Conservation (phyloP, 2,329 filamentous ascomycete genomes). For the Tolypocladium tundrense region DNA sequence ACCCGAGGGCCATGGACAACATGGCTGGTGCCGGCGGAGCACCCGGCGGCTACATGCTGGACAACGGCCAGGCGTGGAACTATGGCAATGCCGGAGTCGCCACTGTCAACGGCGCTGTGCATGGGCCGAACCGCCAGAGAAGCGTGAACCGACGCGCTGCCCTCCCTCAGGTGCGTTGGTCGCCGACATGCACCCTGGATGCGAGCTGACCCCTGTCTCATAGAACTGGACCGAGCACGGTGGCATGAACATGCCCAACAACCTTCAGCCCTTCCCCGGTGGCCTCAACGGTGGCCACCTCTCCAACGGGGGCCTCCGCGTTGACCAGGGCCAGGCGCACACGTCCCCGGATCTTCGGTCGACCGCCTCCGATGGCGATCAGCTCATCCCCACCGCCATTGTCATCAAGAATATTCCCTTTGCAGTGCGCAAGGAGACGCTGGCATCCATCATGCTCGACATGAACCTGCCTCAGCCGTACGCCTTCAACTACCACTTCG, state of each 20-base stretch:
- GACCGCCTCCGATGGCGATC: constrained; percentile 52
- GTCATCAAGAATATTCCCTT: constrained; percentile 99
- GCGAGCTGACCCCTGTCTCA: neutral
- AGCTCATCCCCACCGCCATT: constrained; percentile 94
- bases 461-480: constrained; percentile 90
- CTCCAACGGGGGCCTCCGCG: constrained; percentile 32
- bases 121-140: constrained; percentile 49
- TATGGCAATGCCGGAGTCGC: constrained; percentile 58
- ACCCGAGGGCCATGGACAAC: constrained; percentile 47
- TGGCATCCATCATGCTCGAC: constrained; percentile 88
- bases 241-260: constrained; percentile 30
- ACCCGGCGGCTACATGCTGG: constrained; percentile 39
- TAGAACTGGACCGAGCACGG: constrained; percentile 43
- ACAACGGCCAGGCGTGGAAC: constrained; percentile 76
- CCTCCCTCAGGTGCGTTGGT: constrained; percentile 59
- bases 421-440: constrained; percentile 91
- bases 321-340: constrained; percentile 29
- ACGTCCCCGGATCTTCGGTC: constrained; percentile 31
- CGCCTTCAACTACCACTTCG: constrained; percentile 99
- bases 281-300: constrained; percentile 25
- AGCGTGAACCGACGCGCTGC: constrained; percentile 46
- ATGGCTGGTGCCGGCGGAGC: constrained; percentile 28
- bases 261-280: constrained; percentile 23
- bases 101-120: constrained; percentile 53
- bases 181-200: neutral